Evolutionary conservation across 2,329 filamentous ascomycete species (phyloP), one percentile per base, ranked within the genome.

Genomic region (Aspergillus caelatus): DNA sequence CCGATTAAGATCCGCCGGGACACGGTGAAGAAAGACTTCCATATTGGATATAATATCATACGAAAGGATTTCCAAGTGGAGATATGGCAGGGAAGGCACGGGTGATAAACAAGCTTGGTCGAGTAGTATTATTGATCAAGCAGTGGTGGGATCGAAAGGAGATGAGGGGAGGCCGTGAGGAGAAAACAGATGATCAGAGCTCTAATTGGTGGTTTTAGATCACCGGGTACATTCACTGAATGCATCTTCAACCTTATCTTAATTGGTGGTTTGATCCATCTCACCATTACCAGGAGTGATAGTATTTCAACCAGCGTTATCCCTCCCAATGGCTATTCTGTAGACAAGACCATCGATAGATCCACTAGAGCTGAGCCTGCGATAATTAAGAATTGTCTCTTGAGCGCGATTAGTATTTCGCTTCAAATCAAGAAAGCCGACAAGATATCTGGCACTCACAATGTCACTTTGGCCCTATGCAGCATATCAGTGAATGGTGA

Each of bases 1-100:
- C 19, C 79, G 73, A 11, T 80, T 84, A 32, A 78, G 70, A 23
- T 80, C 71, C 3, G 67, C 39, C 1, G 82, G 81, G 0, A 86
- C 68, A 56, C 79, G 78, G 14, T 72, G 70, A 11, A 84, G 71
- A 67, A 82, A 79, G 39, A 85, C 75, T 61, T 85, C 82, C 83
- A 85, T 63, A 11, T 14, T 52, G 28, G 11, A 48, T 48, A 16
- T 26, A 14, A 8, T 26, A 26, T 26, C 23, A 19, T 10, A 19
- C 4, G 26, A 30, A 50, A 14, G 14, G 5, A 30, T 30, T 10
- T 28, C 11, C 21, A 8, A 8, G 8, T 4, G 23, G 4, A 19
- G 5, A 10, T 41, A 41, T 14, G 7, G 10, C 9, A 46, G n/a
- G n/a, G 43, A 23, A 23, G 21, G 10, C 34, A 7, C 34, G 14